Evolutionary conservation across 441 rosid species (phyloP), one percentile per base, ranked within the genome.

Genomic region (Breynia disticha): DNA sequence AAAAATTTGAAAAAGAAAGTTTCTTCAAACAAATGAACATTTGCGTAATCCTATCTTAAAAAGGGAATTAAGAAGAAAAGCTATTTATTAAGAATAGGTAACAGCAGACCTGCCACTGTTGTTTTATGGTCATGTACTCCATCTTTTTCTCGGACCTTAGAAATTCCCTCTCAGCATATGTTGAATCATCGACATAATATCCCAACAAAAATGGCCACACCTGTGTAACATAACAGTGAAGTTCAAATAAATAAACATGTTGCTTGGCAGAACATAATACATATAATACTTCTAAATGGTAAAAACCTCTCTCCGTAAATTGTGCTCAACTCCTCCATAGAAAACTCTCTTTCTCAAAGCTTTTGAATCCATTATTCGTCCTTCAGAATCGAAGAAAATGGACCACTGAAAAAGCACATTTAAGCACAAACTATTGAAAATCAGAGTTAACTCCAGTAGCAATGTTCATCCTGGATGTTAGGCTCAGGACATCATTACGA

Each of bases 181-280:
- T 87, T 35, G 97, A 87, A 59, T 89, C 95, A 70, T 72, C 83
- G 48, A 81, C 60, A 72, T 87, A 54, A 72, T 80, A 83, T 71
- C 96, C 97, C 91, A 94, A 70, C 59, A 94, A 78, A 60, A 94
- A 61, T 16, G 87, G 64, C 99, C 99, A 94, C 49, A 84, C 81
- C 99, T 94, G 65, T 54, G 70, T 54, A 44, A 59, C 67, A 53
- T 21, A 67, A 20, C 41, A 48, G 20, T 45, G 54, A 28, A 60
- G 67, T 64, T n/a, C 57, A 43, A 55, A 64, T 61, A 62, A 56
- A n/a, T n/a, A 50, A 50, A 16, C 47, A 69, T 67, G n/a, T n/a
- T n/a, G n/a, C 13, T 19, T 12, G 37, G 50, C 41, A 39, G 54
- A 20, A 67, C 8, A 41, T n/a, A n/a, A n/a, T n/a, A n/a, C n/a